Percentiles rank a stretch among this genome's conserved stretches.
These are phyloP conservation scores for Closterium sp. DNA, from an alignment of 139 green algal genomes.

Conservation along the genomic window DNA sequence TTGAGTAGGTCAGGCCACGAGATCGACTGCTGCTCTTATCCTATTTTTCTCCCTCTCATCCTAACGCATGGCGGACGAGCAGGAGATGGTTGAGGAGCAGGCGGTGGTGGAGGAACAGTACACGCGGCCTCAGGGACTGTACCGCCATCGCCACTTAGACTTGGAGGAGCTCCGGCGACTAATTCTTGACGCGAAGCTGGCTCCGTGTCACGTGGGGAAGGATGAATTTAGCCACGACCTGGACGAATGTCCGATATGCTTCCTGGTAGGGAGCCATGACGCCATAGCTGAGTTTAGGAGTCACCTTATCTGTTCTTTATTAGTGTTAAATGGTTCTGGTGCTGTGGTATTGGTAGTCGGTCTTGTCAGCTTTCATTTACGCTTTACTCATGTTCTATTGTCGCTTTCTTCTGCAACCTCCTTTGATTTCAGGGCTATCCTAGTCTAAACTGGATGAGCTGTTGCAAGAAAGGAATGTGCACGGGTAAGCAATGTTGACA, in stretches of 20 bases:
- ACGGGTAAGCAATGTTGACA: constrained; percentile 32
- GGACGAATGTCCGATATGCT: constrained; percentile 58
- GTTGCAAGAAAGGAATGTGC: constrained; percentile 56
- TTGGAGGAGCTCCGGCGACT: constrained; percentile 41
- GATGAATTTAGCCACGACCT: constrained; percentile 41
- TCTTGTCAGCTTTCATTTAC: not conserved
- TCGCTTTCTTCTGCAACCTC: not conserved
- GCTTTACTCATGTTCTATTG: not conserved
- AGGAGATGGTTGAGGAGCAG: too few relatives aligned
- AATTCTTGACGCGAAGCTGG: constrained; percentile 52
- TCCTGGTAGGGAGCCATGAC: constrained; percentile 48
- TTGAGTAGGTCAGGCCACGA: too few relatives aligned
- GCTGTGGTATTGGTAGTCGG: not conserved
- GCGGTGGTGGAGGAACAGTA: constrained; percentile 18
- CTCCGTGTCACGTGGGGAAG: constrained; percentile 49
- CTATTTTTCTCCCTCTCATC: too few relatives aligned
- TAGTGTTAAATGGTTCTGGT: not conserved
- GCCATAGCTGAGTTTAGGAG: not conserved
- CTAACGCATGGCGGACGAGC: too few relatives aligned
- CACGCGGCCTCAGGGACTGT: constrained; percentile 46
- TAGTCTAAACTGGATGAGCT: constrained; percentile 46
- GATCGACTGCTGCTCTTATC: too few relatives aligned
- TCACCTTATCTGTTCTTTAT: not conserved
- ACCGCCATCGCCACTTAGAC: constrained; percentile 42
- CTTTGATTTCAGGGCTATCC: constrained; percentile 40